phyloP scores from a whole-genome alignment of 805 yeast species.

The Saccharomycopsis amapae region DNA sequence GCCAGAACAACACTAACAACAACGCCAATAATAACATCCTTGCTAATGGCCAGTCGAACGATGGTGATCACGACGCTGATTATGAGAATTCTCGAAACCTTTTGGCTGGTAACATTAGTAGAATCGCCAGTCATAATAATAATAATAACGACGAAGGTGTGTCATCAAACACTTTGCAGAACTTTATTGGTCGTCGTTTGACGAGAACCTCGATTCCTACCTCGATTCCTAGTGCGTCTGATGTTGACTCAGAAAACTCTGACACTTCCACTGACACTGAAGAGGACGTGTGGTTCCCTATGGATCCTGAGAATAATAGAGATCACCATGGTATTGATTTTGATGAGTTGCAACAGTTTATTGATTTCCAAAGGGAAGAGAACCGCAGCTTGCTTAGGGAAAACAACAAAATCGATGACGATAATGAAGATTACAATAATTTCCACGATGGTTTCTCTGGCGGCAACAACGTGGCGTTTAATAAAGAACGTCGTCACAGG shows the following conservation, averaged over 20 bases:
- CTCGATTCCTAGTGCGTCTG: slow-evolving; percentile 26
- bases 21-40: no score
- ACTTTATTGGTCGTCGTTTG: neutral
- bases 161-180: no score
- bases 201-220: slow-evolving; percentile 2
- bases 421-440: neutral
- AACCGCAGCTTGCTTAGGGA: slow-evolving; percentile 29
- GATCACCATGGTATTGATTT: slow-evolving; percentile 77
- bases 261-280: slow-evolving; percentile 85
- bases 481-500: neutral
- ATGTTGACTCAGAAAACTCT: slow-evolving; percentile 65
- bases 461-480: neutral
- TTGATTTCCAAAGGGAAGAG: slow-evolving; percentile 51
- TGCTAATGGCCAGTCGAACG: no score
- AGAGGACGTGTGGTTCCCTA: slow-evolving; percentile 96
- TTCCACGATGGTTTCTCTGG: neutral
- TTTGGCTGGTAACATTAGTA: neutral
- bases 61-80: neutral
- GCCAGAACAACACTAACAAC: no score
- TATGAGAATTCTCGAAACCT: neutral
- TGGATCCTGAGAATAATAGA: slow-evolving; percentile 49
- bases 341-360: slow-evolving; percentile 80
- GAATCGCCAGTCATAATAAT: neutral
- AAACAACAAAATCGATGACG: neutral
- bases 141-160: neutral